Evolutionary conservation across 805 yeast species (phyloP).

Genomic region (Lipomyces chichibuensis): DNA sequence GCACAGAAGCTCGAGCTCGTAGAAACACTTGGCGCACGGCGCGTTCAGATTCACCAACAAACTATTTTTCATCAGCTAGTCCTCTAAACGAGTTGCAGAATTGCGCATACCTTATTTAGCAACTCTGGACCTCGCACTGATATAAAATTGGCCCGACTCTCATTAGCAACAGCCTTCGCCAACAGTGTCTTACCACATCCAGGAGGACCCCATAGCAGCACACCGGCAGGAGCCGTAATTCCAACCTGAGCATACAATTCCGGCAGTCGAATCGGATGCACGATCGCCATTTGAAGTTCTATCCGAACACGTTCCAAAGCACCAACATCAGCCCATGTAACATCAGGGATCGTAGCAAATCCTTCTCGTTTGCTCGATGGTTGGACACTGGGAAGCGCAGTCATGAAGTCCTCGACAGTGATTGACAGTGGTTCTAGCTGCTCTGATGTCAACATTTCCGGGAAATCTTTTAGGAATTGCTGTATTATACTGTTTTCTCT

Average conservation of each 20-base stretch:
- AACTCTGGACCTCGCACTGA: conserved; percentile 96
- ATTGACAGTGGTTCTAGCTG: conserved; percentile 79
- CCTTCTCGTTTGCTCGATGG: conserved; percentile 99
- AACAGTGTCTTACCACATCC: conserved; percentile 97
- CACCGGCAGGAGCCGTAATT: conserved; percentile 96
- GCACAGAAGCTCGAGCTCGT: conserved; percentile 89
- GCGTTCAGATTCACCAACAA: conserved; percentile 94
- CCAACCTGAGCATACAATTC: conserved; percentile 89
- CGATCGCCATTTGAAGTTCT: conserved; percentile 95
- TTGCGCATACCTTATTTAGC: conserved; percentile 59
- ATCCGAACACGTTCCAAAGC: conserved; percentile 79
- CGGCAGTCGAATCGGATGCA: conserved; percentile 92
- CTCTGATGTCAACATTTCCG: conserved; percentile 72
- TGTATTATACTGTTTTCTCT: conserved; percentile 59
- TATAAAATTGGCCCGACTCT: conserved; percentile 93
- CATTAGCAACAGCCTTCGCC: conserved; percentile 98
- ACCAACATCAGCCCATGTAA: conserved; percentile 93
- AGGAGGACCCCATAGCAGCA: conserved; percentile 98
- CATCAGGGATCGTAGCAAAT: conserved; percentile 97
- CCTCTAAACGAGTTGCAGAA: not conserved
- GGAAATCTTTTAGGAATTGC: conserved; percentile 70
- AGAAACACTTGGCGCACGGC: conserved; percentile 92
- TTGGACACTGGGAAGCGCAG: conserved; percentile 89
- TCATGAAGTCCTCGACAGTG: conserved; percentile 73
- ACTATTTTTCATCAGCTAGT: conserved; percentile 39